Percentiles rank a stretch among this genome's conserved stretches.
phyloP scores from a whole-genome alignment of 805 yeast genomes.

The Barnettozyma salicaria region DNA sequence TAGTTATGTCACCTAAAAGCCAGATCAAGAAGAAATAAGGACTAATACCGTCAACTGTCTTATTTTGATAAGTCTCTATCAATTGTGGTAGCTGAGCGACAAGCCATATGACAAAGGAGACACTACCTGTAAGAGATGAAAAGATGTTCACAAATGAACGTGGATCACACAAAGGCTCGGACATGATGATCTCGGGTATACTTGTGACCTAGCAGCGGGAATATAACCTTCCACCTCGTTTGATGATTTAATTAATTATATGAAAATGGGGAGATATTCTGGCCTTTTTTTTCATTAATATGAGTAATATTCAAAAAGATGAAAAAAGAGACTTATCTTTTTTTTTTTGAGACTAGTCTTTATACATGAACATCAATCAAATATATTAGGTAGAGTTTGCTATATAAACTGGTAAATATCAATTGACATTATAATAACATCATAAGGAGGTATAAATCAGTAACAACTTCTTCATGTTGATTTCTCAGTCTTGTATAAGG shows the following conservation, averaged over 20 bases:
- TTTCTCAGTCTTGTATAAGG: conserved; percentile 52
- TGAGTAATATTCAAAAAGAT: too few relatives aligned
- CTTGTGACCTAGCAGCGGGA: too few relatives aligned
- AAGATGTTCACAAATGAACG: conserved; percentile 16
- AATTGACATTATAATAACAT: not conserved
- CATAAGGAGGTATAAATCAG: not conserved
- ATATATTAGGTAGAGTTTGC: too few relatives aligned
- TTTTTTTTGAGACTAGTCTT: too few relatives aligned
- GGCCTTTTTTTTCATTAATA: too few relatives aligned
- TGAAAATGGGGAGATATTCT: too few relatives aligned
- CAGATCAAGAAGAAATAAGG: conserved; percentile 45
- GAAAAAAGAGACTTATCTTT: too few relatives aligned
- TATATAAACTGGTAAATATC: too few relatives aligned
- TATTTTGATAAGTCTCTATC: conserved; percentile 47
- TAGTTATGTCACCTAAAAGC: conserved; percentile 40
- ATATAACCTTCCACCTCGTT: too few relatives aligned
- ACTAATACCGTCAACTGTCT: conserved; percentile 56
- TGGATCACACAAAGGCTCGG: conserved; percentile 12
- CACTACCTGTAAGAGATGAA: conserved; percentile 36
- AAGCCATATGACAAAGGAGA: conserved; percentile 39
- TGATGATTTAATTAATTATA: too few relatives aligned
- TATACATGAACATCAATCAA: too few relatives aligned
- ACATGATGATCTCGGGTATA: conserved; percentile 1
- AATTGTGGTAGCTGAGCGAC: conserved; percentile 53
- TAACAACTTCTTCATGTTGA: not conserved